These are phyloP conservation scores for Byssoonygena ceratinophila DNA, from an alignment of 2,329 filamentous ascomycete species.

Conservation along the genomic window DNA sequence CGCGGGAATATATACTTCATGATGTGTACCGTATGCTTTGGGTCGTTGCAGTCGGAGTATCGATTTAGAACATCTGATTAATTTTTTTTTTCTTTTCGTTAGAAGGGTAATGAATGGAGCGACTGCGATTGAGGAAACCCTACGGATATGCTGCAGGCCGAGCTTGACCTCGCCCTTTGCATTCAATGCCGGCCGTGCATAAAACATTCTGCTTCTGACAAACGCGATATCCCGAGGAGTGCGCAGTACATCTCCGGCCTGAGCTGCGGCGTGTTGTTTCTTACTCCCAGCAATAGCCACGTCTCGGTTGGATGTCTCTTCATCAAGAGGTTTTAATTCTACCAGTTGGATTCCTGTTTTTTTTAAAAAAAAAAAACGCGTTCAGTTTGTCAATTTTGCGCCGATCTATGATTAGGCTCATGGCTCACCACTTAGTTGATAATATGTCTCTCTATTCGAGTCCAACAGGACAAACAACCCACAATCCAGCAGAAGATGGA, in stretches of 20 bases:
- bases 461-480: slow-evolving; percentile 60
- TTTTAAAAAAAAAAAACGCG: too few relatives aligned
- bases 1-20: slow-evolving; percentile 91
- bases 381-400: too few relatives aligned
- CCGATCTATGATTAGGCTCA: neutral
- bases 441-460: slow-evolving; percentile 53
- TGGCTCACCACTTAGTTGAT: slow-evolving; percentile 65
- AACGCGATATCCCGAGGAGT: slow-evolving; percentile 55
- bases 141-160: slow-evolving; percentile 73
- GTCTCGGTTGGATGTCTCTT: neutral
- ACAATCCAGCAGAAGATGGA: slow-evolving; percentile 64
- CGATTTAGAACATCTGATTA: slow-evolving; percentile 73
- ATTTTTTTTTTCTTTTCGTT: neutral
- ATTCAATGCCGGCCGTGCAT: slow-evolving; percentile 63
- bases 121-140: slow-evolving; percentile 22
- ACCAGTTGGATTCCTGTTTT: slow-evolving; percentile 9
- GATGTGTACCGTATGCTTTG: slow-evolving; percentile 53
- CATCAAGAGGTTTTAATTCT: slow-evolving; percentile 9
- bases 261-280: neutral
- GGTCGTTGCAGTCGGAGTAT: slow-evolving; percentile 41
- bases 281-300: neutral
- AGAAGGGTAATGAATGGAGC: neutral
- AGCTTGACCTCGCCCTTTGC: slow-evolving; percentile 56
- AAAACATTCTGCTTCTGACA: slow-evolving; percentile 74
- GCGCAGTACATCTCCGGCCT: slow-evolving; percentile 1